phyloP scores from a whole-genome alignment of 1,284 basidiomycete species.

The Cerioporus squamosus region DNA sequence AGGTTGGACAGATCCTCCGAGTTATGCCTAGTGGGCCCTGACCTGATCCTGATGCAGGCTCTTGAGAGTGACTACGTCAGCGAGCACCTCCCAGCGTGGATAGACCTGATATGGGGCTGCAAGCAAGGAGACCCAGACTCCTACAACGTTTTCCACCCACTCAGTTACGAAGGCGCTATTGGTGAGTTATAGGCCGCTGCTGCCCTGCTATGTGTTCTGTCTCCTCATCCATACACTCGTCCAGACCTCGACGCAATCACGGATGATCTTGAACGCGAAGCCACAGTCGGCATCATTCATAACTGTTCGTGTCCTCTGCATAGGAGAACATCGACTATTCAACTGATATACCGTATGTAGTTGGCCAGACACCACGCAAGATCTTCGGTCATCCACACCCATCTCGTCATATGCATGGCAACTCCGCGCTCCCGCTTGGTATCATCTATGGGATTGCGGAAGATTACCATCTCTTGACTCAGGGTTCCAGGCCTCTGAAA shows the following conservation, averaged over 20 bases:
- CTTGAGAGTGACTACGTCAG: slow-evolving; percentile 92
- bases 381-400: slow-evolving; percentile 90
- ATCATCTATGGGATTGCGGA: slow-evolving; percentile 81
- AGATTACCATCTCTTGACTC: slow-evolving; percentile 66
- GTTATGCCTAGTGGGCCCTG: neutral
- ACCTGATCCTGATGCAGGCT: slow-evolving; percentile 52
- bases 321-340: neutral
- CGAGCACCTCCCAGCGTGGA: slow-evolving; percentile 87
- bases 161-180: slow-evolving; percentile 94
- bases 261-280: slow-evolving; percentile 87
- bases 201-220: neutral
- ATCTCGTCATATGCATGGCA: slow-evolving; percentile 70
- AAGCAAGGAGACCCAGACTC: slow-evolving; percentile 84
- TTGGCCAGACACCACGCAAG: slow-evolving; percentile 90
- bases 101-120: slow-evolving; percentile 90
- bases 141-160: slow-evolving; percentile 90
- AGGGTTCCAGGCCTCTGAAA: slow-evolving; percentile 61
- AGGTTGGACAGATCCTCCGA: slow-evolving; percentile 43
- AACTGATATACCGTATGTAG: slow-evolving; percentile 43
- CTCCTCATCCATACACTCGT: neutral
- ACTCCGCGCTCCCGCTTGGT: slow-evolving; percentile 71
- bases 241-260: slow-evolving; percentile 85
- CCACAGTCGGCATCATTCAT: slow-evolving; percentile 94
- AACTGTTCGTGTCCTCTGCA: slow-evolving; percentile 65
- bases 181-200: slow-evolving; percentile 44